Evolutionary conservation across 1,284 basidiomycete genomes (phyloP), one percentile per base, ranked within the genome.

Genomic region (Wallemia mellicola): DNA sequence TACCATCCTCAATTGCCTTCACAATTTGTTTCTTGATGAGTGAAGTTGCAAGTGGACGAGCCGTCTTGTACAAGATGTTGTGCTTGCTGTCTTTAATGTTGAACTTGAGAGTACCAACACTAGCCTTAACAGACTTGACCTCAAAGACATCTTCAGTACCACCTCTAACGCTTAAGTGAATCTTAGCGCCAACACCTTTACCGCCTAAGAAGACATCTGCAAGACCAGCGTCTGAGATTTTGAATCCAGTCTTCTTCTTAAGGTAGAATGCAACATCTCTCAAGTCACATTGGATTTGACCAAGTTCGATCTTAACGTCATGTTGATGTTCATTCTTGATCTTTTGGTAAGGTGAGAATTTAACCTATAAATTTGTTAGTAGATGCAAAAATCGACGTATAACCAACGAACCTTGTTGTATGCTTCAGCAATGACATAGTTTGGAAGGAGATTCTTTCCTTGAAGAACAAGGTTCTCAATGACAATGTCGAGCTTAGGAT

Each of bases 201-300:
- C 91, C 89, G 28, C 85, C 83, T 58, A 96, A 73, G 60, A 89
- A 69, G 11, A 96, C 81, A 68, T 96, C 92, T 24, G 89, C 89
- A 28, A 92, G 71, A 64, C 91, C 92, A n/a, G 79, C 81, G 72
- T 96, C 92, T 55, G 72, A 77, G 67, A 94, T 71, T 74, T 82
- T 70, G 68, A 68, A 73, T 32, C 70, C 70, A 28, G 63, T 62
- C 65, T 85, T 85, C 73, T 78, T 82, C 63, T 73, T 75, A 68
- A 85, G 86, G 68, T 82, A 87, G 69, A 94, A 92, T 15, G 82
- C 80, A 24, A 94, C 84, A 66, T 94, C 88, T 38, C 83, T 78
- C 76, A 94, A 82, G 67, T 92, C 88, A n/a, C 83, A 82, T 70
- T 96, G 91, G 66, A 95, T 85, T 70, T 96, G 89, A 27, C 74